Evolutionary conservation across 148 eudicot genomes (phyloP), one percentile per base, ranked within the genome.

Genomic region (Agrostemma githago): DNA sequence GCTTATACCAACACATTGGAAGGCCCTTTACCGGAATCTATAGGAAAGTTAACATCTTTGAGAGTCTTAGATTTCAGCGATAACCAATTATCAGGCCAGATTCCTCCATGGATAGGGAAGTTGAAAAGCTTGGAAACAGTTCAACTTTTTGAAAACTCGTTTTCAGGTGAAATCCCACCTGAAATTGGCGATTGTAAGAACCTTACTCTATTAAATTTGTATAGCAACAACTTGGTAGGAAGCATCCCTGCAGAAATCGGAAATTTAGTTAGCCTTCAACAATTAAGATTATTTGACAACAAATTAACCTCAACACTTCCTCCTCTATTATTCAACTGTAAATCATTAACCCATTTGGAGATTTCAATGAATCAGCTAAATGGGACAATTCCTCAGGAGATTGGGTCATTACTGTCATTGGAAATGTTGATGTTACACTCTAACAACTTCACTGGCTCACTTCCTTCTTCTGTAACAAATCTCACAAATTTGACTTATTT

Each of bases 161-260:
- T 91, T 57, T 70, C 80, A 0, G 97, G 97, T 6, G 48, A 78
- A 57, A 85, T 93, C 66, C 97, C 98, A 66, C 66, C 86, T 37
- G 86, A 88, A 68, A 68, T 93, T 11, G 87, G 93, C 48, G 70
- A 51, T 15, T 91, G 96, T 72, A 77, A 20, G 63, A 91, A 82
- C 20, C 91, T 94, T 53, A 80, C 74, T 26, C 8, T 41, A 59
- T 70, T 94, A 1, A 86, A 83, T 73, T 62, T 86, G 3, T 86
- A 85, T 60, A 76, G 16, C 63, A 93, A 93, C 72, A 66, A 74
- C 6, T 79, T 93, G 61, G 79, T 76, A 4, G 98, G 97, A 17
- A 41, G 64, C 53, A 88, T 93, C 58, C 98, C 97, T 53, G 26
- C 80, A 3, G 92, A 88, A 81, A 77, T 93, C 21, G 97, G 96